Evolutionary conservation across 129 eudicot genomes (phyloP).

Genomic region (Tagetes erecta): DNA sequence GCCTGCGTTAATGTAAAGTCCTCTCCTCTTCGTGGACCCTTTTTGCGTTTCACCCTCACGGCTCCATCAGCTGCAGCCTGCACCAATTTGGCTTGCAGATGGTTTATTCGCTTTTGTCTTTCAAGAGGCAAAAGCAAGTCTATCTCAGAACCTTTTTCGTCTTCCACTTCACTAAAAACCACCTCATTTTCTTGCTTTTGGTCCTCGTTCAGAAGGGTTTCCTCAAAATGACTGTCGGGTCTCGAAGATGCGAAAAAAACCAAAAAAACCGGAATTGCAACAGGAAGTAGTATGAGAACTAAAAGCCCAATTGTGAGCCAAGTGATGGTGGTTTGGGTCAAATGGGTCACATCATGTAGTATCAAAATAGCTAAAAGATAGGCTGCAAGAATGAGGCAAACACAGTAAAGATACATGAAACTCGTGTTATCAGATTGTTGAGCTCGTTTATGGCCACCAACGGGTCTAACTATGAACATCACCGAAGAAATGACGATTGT

Average conservation of each 20-base stretch:
- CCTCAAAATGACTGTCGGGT: slow-evolving; percentile 39
- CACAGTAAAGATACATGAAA: slow-evolving; percentile 49
- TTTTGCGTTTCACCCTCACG: too few relatives aligned
- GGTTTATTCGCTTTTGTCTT: slow-evolving; percentile 40
- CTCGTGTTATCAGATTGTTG: slow-evolving; percentile 50
- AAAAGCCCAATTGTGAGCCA: slow-evolving; percentile 43
- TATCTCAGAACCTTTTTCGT: slow-evolving; percentile 36
- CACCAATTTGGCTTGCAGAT: slow-evolving; percentile 51
- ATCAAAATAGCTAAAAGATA: slow-evolving; percentile 59
- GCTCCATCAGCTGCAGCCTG: too few relatives aligned
- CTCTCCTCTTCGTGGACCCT: slow-evolving; percentile 41
- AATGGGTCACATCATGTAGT: slow-evolving; percentile 45
- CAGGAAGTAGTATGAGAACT: slow-evolving; percentile 48
- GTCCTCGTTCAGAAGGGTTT: slow-evolving; percentile 46
- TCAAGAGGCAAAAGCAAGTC: slow-evolving; percentile 32
- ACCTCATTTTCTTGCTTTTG: slow-evolving; percentile 35
- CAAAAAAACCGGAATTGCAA: slow-evolving; percentile 46
- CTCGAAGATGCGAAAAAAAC: slow-evolving; percentile 27
- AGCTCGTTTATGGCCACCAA: slow-evolving; percentile 62
- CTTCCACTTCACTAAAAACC: slow-evolving; percentile 58
- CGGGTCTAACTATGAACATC: slow-evolving; percentile 64
- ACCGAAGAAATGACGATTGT: slow-evolving; percentile 48
- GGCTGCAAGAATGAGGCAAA: slow-evolving; percentile 65
- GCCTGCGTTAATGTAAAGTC: slow-evolving; percentile 65
- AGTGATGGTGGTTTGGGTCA: slow-evolving; percentile 37